phyloP scores from a whole-genome alignment of 2,329 filamentous ascomycete genomes.

The Ceratocystiopsis brevicomis region DNA sequence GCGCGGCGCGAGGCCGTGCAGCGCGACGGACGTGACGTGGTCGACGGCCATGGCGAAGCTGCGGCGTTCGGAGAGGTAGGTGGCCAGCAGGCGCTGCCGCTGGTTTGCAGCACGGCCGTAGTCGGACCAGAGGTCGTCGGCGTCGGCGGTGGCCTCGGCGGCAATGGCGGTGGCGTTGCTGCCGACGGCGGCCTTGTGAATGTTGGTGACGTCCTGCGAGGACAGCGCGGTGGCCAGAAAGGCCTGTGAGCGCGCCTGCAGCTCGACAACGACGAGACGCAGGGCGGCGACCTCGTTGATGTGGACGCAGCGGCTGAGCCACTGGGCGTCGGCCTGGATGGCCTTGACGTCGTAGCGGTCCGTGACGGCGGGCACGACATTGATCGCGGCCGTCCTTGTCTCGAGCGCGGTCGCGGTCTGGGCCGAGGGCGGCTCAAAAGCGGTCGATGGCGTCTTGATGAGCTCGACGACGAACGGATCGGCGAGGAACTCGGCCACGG shows the following conservation, averaged over 20 bases:
- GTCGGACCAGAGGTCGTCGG: slow-evolving; percentile 33
- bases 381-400: slow-evolving; percentile 70
- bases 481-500: slow-evolving; percentile 49
- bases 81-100: slow-evolving; percentile 46
- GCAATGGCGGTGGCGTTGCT: slow-evolving; percentile 19
- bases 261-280: slow-evolving; percentile 63
- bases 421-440: slow-evolving; percentile 44
- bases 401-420: slow-evolving; percentile 57
- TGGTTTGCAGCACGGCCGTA: slow-evolving; percentile 46
- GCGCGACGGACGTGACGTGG: slow-evolving; percentile 29
- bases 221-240: slow-evolving; percentile 56
- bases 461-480: slow-evolving; percentile 49
- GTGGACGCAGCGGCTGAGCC: slow-evolving; percentile 60
- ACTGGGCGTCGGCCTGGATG: slow-evolving; percentile 70
- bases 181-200: slow-evolving; percentile 54
- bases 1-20: slow-evolving; percentile 16
- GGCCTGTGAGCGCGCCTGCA: slow-evolving; percentile 58
- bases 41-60: slow-evolving; percentile 48
- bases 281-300: slow-evolving; percentile 72
- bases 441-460: slow-evolving; percentile 47
- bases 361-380: slow-evolving; percentile 50
- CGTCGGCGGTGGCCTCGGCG: slow-evolving; percentile 23
- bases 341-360: slow-evolving; percentile 54
- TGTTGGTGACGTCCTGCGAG: slow-evolving; percentile 56
- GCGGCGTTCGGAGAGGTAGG: slow-evolving; percentile 54